Evolutionary conservation across 2,329 filamentous ascomycete genomes (phyloP), one percentile per base, ranked within the genome.

Genomic region (Colletotrichum filicis): DNA sequence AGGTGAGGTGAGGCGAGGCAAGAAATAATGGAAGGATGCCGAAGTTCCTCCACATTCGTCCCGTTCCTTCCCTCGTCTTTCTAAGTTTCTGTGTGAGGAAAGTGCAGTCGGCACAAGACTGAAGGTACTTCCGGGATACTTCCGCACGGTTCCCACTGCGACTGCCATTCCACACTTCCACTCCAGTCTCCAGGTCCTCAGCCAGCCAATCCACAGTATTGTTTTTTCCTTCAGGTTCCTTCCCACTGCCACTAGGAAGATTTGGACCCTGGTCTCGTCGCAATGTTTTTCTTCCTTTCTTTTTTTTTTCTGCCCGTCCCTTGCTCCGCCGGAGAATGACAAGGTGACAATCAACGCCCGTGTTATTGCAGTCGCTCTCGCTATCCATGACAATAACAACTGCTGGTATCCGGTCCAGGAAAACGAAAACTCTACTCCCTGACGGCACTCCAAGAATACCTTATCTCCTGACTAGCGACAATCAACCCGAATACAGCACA

Each of bases 101-200:
- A 19, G 28, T 19, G 26, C 12, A 4, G 9, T 8, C 32, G 56
- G 28, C 56, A 3, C 19, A 30, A 32, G 3, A 22, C 24, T 5
- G 5, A 24, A 58, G 46, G 35, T 70, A 73, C 70, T 70, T 73
- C 32, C 55, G 53, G 26, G 60, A 46, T 73, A 73, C 69, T 55
- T 72, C 53, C n/a, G 69, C 58, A 68, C 52, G 58, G 58, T 28
- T 58, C 64, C 26, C 64, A 63, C 28, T 28, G 4, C 28, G 22
- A 26, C n/a, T 28, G 22, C 60, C 6, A n/a, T 49, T 49, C 42
- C 42, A 42, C 16, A 42, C 37, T 19, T 19, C 16, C 32, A 35
- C 32, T 35, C 32, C 32, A 35, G 32, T 35, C 32, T 35, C 11
- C 32, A 42, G 3, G 37, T 42, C 37, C 16, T 42, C 16, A 42